These are phyloP conservation scores for Heliamphora exappendiculata DNA, from an alignment of 148 eudicot genomes.

Conservation along the genomic window DNA sequence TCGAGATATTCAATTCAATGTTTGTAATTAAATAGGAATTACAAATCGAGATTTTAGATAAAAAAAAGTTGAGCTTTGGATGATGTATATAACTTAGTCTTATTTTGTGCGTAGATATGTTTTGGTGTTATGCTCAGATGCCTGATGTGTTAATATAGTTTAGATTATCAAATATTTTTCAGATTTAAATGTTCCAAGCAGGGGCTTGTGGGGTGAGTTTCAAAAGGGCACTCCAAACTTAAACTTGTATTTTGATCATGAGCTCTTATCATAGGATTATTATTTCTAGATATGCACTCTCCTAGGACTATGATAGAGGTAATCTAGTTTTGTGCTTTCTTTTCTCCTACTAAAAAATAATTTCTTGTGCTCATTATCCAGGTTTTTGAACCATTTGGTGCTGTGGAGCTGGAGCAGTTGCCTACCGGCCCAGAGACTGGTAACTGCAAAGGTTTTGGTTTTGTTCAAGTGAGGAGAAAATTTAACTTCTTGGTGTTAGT, in stretches of 20 bases:
- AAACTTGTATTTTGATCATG: not conserved
- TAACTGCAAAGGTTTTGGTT: conserved; percentile 84
- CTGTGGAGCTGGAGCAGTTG: conserved; percentile 84
- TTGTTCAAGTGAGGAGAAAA: conserved; percentile 61
- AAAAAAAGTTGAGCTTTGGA: not conserved
- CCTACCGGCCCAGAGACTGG: conserved; percentile 68
- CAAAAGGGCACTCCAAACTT: not conserved
- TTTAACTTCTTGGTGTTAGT: not conserved
- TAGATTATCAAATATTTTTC: not conserved
- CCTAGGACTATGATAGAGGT: not conserved
- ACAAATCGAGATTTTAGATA: not conserved
- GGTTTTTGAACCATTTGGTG: conserved; percentile 92
- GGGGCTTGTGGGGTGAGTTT: not conserved
- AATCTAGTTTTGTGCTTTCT: not conserved
- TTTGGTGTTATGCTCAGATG: not conserved
- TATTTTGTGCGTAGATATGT: not conserved
- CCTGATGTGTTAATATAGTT: not conserved
- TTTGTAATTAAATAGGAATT: not conserved
- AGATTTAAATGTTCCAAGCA: not conserved
- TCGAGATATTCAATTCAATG: conserved; percentile 13
- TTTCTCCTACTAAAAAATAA: not conserved
- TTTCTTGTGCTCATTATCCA: conserved; percentile 17
- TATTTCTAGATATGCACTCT: not conserved
- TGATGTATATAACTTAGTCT: not conserved
- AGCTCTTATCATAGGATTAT: not conserved